A percentile compares a stretch with the other conserved stretches of the same genome.
phyloP scores from a whole-genome alignment of 179 eudicot genomes.

The Silene vulgaris region DNA sequence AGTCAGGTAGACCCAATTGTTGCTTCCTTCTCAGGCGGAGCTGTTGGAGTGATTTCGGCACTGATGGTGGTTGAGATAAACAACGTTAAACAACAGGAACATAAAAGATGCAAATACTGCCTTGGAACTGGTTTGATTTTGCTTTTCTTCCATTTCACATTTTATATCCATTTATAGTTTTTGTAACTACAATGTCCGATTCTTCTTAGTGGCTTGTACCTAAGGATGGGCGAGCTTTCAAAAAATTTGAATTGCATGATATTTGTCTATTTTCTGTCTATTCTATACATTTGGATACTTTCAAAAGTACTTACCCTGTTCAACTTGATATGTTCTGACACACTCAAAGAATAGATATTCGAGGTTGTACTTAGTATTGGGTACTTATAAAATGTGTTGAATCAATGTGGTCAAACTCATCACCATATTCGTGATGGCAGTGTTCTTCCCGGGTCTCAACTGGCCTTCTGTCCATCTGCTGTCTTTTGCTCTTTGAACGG shows the following conservation, averaged over 20 bases:
- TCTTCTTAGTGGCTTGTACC: not conserved
- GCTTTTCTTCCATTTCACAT: not conserved
- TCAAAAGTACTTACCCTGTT: not conserved
- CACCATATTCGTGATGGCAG: not conserved
- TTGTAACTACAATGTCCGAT: not conserved
- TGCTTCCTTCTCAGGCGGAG: constrained; percentile 98
- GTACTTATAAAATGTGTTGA: not conserved
- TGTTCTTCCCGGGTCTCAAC: not conserved
- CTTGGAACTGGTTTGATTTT: constrained; percentile 73
- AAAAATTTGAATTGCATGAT: not conserved
- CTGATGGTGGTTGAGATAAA: constrained; percentile 96
- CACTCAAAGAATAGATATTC: not conserved
- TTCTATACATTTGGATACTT: not conserved
- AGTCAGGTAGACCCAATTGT: constrained; percentile 96
- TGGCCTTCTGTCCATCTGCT: not conserved
- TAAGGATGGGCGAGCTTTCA: not conserved
- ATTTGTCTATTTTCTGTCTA: not conserved
- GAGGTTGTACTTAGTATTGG: not conserved
- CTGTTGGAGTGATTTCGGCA: constrained; percentile 96
- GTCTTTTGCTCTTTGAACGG: not conserved
- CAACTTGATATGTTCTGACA: not conserved
- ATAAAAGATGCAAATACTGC: constrained; percentile 94
- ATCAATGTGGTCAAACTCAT: not conserved
- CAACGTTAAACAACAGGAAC: constrained; percentile 93
- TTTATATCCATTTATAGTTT: not conserved